These are phyloP conservation scores for Pleurotus sapidus DNA, from an alignment of 768 basidiomycete genomes.

Conservation along the genomic window DNA sequence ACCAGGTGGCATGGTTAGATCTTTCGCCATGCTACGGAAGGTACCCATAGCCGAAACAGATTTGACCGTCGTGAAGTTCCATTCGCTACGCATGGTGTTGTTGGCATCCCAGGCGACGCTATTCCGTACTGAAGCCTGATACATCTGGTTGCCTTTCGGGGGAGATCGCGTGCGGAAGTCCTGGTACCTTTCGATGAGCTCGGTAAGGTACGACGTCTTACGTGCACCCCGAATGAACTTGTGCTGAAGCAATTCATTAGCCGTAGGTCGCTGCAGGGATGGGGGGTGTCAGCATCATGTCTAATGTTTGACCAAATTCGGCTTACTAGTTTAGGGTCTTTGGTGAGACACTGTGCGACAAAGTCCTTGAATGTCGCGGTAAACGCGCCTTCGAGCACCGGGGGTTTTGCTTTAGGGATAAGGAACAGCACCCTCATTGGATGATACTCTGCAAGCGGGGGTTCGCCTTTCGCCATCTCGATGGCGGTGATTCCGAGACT, in stretches of 20 bases:
- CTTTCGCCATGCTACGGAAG: conserved; percentile 68
- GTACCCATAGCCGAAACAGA: conserved; percentile 75
- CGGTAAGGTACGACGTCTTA: conserved; percentile 79
- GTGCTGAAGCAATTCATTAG: conserved; percentile 91
- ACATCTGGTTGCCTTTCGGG: conserved; percentile 49
- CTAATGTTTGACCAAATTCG: too few relatives aligned
- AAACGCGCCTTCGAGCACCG: conserved; percentile 84
- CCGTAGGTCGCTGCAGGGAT: conserved; percentile 70
- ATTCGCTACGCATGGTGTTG: conserved; percentile 84
- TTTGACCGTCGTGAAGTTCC: conserved; percentile 92
- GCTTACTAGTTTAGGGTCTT: conserved; percentile 79
- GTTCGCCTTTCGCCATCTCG: conserved; percentile 97
- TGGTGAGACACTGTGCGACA: conserved; percentile 84
- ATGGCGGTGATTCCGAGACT: conserved; percentile 97
- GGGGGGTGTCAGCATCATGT: conserved; percentile 11
- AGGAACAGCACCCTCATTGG: conserved; percentile 98
- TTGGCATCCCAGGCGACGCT: conserved; percentile 66
- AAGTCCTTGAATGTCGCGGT: conserved; percentile 91
- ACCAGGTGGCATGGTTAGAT: conserved; percentile 52
- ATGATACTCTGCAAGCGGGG: conserved; percentile 94
- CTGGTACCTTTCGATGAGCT: conserved; percentile 86
- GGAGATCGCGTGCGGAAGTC: conserved; percentile 69
- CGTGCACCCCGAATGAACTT: conserved; percentile 85
- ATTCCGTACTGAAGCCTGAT: conserved; percentile 56
- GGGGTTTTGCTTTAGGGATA: conserved; percentile 95